Evolutionary conservation across 495 filamentous ascomycete species (phyloP), one percentile per base, ranked within the genome.

Genomic region (Xylaria telfairii): DNA sequence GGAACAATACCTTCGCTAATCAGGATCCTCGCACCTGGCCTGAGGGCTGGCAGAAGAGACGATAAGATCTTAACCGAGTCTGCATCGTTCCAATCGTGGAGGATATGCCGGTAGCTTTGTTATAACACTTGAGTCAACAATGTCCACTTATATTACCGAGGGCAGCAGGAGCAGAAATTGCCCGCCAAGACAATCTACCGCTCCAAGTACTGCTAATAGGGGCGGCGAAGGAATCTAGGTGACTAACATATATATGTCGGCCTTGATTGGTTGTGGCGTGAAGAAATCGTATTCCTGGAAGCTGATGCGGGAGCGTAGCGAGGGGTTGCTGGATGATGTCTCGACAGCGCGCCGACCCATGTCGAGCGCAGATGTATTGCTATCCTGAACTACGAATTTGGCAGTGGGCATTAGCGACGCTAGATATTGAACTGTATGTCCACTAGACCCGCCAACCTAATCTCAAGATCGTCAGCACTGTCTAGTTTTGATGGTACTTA

Each of bases 21-120:
- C 28, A 82, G 51, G 54, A 80, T 68, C n/a, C 73, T 77, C 4
- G 80, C 78, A 0, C 77, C 74, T 4, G 68, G 67, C 17, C 72
- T 79, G 70, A 86, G 67, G 47, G 75, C 75, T 28, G 83, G 79
- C 1, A 80, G 72, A 2, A 83, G 60, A 3, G 70, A 72, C 37
- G 76, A 71, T 3, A 85, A 59, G 19, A 85, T 82, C 39, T 72
- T 71, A 6, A 72, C 61, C 17, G 74, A 75, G 49, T 83, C 70
- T 3, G 68, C 60, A 69, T 86, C 84, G 6, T 67, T 72, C 83
- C 83, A 87, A 65, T 86, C 76, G 60, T 86, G 84, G 34, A 84
- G 72, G 37, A 83, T 81, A 53, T 78, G 69, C 3, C 78, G 74
- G 42, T 81, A 73, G 32, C n/a, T n/a, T n/a, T n/a, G n/a, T n/a